phyloP scores from a whole-genome alignment of 2,329 filamentous ascomycete species.

The Xylariales sp. region DNA sequence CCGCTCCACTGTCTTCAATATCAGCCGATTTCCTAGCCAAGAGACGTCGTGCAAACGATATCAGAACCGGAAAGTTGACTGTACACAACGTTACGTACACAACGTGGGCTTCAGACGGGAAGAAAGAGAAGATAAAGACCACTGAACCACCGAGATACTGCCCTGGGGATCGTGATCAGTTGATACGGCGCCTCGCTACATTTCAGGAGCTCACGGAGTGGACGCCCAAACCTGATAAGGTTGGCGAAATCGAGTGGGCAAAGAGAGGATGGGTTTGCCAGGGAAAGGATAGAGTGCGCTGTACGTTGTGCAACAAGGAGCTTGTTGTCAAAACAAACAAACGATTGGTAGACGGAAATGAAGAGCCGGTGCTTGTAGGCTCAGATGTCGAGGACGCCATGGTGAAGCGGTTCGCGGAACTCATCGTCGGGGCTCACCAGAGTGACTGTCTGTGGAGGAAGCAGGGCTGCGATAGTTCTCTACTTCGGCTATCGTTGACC shows the following conservation, averaged over 20 bases:
- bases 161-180: constrained; percentile 78
- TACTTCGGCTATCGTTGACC: constrained; percentile 59
- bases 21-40: constrained; percentile 45
- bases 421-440: constrained; percentile 72
- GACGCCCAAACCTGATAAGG: constrained; percentile 83
- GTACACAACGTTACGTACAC: constrained; percentile 38
- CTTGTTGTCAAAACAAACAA: constrained; percentile 74
- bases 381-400: constrained; percentile 66
- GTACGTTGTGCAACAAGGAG: constrained; percentile 79
- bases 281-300: constrained; percentile 78
- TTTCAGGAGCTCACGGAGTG: constrained; percentile 90
- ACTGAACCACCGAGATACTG: constrained; percentile 64
- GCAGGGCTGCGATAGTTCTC: constrained; percentile 74
- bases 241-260: constrained; percentile 92
- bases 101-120: constrained; percentile 7
- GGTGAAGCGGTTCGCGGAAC: constrained; percentile 68
- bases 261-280: constrained; percentile 89
- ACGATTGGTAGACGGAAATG: constrained; percentile 51
- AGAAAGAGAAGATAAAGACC: background rate
- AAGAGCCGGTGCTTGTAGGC: constrained; percentile 47
- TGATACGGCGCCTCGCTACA: constrained; percentile 75
- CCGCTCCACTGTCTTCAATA: constrained; percentile 14
- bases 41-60: constrained; percentile 45
- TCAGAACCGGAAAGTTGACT: constrained; percentile 31
- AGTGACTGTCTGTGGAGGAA: constrained; percentile 83